Conservation (phyloP, 2,329 filamentous ascomycete genomes). For the Cladorrhinum sp. region DNA sequence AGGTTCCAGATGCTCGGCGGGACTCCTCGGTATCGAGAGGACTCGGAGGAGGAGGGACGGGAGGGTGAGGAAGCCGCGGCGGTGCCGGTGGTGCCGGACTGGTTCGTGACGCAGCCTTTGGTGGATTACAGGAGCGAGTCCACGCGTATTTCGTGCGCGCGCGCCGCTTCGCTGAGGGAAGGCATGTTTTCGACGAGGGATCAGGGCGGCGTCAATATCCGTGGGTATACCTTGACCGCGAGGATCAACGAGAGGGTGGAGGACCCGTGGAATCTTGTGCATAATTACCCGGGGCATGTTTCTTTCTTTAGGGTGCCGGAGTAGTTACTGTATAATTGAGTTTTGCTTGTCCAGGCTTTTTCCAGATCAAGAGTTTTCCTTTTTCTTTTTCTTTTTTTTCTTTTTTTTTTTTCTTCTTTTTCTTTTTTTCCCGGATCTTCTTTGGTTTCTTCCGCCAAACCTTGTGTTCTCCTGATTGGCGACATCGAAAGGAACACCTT, state of each 20-base stretch:
- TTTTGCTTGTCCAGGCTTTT: no score
- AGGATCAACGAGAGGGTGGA: neutral
- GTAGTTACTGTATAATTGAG: no score
- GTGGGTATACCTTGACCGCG: neutral
- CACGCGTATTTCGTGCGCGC: neutral
- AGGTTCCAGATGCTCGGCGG: neutral
- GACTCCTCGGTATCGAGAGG: neutral
- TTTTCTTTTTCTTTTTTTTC: no score
- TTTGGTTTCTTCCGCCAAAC: no score
- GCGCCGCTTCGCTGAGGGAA: neutral
- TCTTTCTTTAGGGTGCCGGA: neutral
- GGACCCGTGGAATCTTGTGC: neutral
- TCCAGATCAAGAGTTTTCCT: neutral
- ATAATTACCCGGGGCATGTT: neutral
- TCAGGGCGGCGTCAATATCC: neutral
- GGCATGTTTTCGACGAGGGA: neutral
- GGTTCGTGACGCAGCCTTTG: neutral
- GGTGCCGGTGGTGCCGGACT: neutral
- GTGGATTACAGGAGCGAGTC: neutral
- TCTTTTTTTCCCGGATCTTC: no score
- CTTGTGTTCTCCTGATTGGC: no score
- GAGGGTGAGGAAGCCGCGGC: neutral
- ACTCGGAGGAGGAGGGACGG: no score
- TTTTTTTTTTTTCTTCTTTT: no score
- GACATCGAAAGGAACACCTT: no score